phyloP scores from a whole-genome alignment of 225 moss, liverwort and hornwort genomes.

The Marchantia polymorpha region DNA sequence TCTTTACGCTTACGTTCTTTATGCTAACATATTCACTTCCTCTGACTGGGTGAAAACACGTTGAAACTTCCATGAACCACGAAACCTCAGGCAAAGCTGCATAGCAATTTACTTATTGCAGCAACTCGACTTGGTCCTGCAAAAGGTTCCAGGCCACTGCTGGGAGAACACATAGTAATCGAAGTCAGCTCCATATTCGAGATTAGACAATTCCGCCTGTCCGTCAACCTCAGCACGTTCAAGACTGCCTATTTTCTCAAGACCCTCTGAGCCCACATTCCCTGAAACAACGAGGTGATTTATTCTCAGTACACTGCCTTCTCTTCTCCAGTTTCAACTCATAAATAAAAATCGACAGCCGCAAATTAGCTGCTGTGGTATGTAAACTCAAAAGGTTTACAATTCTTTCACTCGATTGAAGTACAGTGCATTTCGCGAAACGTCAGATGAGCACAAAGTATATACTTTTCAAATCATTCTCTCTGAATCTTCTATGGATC shows the following conservation, averaged over 20 bases:
- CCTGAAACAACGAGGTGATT: background rate
- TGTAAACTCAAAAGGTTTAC: background rate
- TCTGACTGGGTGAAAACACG: background rate
- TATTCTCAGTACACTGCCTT: background rate
- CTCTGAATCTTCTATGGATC: background rate
- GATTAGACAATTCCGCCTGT: background rate
- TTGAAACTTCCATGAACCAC: background rate
- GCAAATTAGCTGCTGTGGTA: background rate
- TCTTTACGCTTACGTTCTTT: too few species aligned
- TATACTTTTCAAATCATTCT: background rate
- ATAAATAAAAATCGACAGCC: background rate
- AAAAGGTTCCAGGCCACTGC: conserved; percentile 60
- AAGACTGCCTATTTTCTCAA: background rate
- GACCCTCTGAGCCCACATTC: background rate
- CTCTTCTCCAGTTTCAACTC: background rate
- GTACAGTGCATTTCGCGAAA: background rate
- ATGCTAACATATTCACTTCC: background rate
- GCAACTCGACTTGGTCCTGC: conserved; percentile 36
- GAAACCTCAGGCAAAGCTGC: background rate
- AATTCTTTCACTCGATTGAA: background rate
- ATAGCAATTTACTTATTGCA: conserved; percentile 40
- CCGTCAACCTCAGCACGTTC: background rate
- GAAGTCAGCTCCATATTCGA: conserved; percentile 20
- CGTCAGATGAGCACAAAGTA: too few species aligned
- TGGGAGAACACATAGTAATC: conserved; percentile 57